These are phyloP conservation scores for Malassezia sympodialis DNA, from an alignment of 1,284 basidiomycete genomes.

Conservation along the genomic window DNA sequence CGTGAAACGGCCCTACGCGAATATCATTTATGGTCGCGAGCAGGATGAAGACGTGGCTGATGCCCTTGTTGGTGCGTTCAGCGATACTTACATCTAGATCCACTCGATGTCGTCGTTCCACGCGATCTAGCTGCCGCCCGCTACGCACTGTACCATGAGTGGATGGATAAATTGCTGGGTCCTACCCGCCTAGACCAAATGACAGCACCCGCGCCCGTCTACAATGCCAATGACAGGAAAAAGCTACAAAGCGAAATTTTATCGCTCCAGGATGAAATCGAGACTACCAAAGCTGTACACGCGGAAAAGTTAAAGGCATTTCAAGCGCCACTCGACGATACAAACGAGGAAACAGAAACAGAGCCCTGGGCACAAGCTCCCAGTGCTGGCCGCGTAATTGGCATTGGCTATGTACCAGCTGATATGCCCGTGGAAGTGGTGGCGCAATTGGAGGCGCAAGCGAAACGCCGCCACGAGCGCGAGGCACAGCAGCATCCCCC, in stretches of 20 bases:
- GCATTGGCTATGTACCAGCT: constrained; percentile 30
- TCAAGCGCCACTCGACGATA: background rate
- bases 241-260: constrained; percentile 22
- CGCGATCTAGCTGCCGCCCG: constrained; percentile 38
- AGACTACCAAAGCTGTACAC: background rate
- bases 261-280: constrained; percentile 18
- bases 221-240: constrained; percentile 20
- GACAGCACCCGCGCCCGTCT: constrained; percentile 29
- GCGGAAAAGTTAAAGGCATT: constrained; percentile 2
- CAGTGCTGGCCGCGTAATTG: constrained; percentile 26
- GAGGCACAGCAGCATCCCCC: constrained; percentile 64
- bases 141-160: constrained; percentile 41
- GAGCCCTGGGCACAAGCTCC: constrained; percentile 23
- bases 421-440: constrained; percentile 16
- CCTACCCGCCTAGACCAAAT: constrained; percentile 34
- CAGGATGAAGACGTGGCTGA: constrained; percentile 20
- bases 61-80: constrained; percentile 12
- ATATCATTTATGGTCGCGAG: constrained; percentile 11
- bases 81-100: constrained; percentile 19
- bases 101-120: constrained; percentile 35
- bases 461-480: constrained; percentile 85
- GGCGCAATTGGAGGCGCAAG: constrained; percentile 49
- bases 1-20: constrained; percentile 14
- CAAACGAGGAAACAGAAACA: constrained; percentile 6
- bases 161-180: constrained; percentile 39